Evolutionary conservation across 495 filamentous ascomycete species (phyloP), one percentile per base, ranked within the genome.

Genomic region (Penicillium waksmanii): DNA sequence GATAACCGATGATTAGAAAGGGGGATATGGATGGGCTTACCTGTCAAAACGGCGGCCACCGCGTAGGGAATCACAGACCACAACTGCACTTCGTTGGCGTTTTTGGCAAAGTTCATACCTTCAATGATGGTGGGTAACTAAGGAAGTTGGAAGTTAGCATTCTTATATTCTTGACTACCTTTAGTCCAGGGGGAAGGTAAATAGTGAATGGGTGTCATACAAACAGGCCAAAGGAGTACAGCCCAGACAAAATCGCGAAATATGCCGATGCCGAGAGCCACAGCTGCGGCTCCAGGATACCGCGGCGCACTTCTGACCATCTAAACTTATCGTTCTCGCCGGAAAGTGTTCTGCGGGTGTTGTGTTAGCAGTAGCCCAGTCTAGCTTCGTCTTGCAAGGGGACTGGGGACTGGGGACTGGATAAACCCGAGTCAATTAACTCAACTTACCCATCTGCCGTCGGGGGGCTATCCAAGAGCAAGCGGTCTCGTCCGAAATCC

Each of bases 1-100:
- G 27, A 89, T 31, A 31, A 8, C 8, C 1, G 7, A 31, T 8
- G 8, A 4, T 31, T 31, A 9, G 66, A 13, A 88, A 75, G 78
- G 89, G 86, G 60, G 65, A 87, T 92, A 18, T 23, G 21, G 21
- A 21, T 21, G 23, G 23, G 23, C 89, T 84, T 43, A 82, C 77
- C 53, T 88, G 93, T 96, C 4, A 94, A 62, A 0, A 92, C 57
- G 4, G 90, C 87, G 17, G 92, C 94, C 0, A 80, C 87, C 19
- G 88, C 92, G 65, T 98, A 97, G 0, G 92, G 92, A 44, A 94
- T 92, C 0, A 97, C 93, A 8, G 85, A 87, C 66, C 96, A 84
- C 3, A 97, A 80, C 65, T 98, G 92, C 1, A 91, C 85, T 12
- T 80, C 84, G 5, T 90, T 89, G 13, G 82, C 71, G 19, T 77